Conservation (phyloP, 202 grass and related monocot genomes). For the Setaria italica region DNA sequence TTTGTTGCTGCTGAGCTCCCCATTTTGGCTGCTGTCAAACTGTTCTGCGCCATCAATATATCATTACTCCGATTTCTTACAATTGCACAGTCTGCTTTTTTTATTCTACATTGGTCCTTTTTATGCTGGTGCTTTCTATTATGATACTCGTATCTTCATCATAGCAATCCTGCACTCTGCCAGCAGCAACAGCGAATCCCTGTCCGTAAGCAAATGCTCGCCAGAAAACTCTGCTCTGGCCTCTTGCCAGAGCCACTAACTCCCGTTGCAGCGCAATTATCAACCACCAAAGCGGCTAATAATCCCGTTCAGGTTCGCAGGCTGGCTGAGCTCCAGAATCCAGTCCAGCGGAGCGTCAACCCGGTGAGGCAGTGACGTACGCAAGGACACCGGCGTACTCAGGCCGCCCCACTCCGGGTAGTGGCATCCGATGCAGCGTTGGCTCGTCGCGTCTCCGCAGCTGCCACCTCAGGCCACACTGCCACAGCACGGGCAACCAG, state of each 20-base stretch:
- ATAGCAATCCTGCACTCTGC: too few relatives aligned
- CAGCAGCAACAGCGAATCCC: not conserved
- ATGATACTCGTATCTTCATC: not conserved
- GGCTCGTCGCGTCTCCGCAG: not conserved
- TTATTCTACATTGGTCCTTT: not conserved
- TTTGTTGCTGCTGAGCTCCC: slow-evolving; percentile 15
- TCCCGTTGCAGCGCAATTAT: slow-evolving; percentile 37
- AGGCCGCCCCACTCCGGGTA: not conserved
- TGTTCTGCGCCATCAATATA: slow-evolving; percentile 37
- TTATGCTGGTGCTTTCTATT: not conserved
- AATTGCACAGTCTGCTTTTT: not conserved
- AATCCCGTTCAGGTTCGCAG: not conserved
- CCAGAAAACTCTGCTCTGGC: not conserved
- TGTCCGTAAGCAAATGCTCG: not conserved
- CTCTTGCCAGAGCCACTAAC: too few relatives aligned
- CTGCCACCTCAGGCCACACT: too few relatives aligned
- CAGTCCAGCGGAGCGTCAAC: not conserved
- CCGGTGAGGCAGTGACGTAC: not conserved
- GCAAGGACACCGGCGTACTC: not conserved
- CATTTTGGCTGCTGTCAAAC: slow-evolving; percentile 33
- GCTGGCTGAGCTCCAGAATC: not conserved
- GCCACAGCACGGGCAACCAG: too few relatives aligned
- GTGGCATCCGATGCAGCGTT: not conserved
- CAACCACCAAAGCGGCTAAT: not conserved
- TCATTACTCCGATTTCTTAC: slow-evolving; percentile 5